Evolutionary conservation across 2,329 filamentous ascomycete species (phyloP).

Genomic region (Aspergillus sp.): DNA sequence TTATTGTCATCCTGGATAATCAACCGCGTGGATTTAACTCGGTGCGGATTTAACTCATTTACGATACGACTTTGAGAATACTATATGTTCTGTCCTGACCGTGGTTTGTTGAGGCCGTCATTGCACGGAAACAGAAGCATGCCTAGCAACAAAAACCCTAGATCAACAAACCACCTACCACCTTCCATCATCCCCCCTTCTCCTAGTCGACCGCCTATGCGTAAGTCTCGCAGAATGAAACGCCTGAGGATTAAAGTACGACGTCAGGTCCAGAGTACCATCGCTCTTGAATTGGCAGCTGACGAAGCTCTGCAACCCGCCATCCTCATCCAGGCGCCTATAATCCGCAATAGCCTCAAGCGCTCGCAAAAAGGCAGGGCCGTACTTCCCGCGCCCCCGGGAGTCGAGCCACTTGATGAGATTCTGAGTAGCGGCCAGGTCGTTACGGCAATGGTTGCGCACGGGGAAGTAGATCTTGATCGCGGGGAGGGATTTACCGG

Average conservation of each 20-base stretch:
- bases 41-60: no score
- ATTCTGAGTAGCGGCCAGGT: constrained; percentile 1
- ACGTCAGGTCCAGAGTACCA: constrained; percentile 2
- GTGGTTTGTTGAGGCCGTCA: no score
- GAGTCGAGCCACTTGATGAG: constrained; percentile 3
- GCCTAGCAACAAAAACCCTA: background rate
- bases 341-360: constrained; percentile 4
- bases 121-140: background rate
- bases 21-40: no score
- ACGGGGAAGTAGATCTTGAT: constrained; percentile 7
- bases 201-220: background rate
- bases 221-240: constrained; percentile 1
- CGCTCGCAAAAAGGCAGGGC: background rate
- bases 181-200: constrained; percentile 1
- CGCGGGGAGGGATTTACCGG: background rate
- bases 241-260: constrained; percentile 6
- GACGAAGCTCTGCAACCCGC: constrained; percentile 1
- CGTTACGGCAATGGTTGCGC: constrained; percentile 2
- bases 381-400: background rate
- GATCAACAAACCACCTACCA: background rate
- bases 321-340: constrained; percentile 2
- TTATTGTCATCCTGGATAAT: no score
- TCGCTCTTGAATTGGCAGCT: constrained; percentile 1
- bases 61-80: no score
- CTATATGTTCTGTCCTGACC: no score